phyloP scores from a whole-genome alignment of 2,329 filamentous ascomycete genomes.

The Chrysosphaeria jannelii region DNA sequence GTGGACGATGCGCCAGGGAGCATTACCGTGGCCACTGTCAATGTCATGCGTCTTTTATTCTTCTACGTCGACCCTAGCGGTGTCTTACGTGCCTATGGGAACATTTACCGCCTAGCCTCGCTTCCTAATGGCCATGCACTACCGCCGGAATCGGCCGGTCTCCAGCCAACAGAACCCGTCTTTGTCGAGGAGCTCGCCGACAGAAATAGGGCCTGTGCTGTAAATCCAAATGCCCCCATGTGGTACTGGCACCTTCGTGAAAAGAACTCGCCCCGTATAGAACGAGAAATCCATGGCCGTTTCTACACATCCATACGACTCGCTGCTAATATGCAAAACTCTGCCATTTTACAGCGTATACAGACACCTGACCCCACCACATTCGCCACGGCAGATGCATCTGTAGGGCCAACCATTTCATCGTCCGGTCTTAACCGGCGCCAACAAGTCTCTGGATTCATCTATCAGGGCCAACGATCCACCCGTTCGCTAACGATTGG shows the following conservation, averaged over 20 bases:
- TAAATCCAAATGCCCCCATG: conserved; percentile 1
- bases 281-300: conserved; percentile 19
- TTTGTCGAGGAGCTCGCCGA: conserved; percentile 7
- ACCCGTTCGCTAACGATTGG: conserved; percentile 15
- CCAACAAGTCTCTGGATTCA: conserved; percentile 12
- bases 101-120: conserved; percentile 7
- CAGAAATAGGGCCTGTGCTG: conserved; percentile 6
- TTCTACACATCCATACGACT: conserved; percentile 26
- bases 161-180: conserved; percentile 3
- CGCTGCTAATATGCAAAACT: conserved; percentile 15
- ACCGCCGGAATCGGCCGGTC: conserved; percentile 2
- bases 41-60: conserved; percentile 8
- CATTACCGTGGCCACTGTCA: conserved; percentile 7
- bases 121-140: conserved; percentile 1
- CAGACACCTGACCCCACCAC: conserved; percentile 4
- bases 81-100: conserved; percentile 7
- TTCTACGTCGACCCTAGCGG: conserved; percentile 6
- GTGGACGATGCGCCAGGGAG: conserved; percentile 20
- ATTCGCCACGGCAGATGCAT: neutral
- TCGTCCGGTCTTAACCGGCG: conserved; percentile 20
- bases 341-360: conserved; percentile 5
- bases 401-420: conserved; percentile 8
- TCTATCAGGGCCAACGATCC: conserved; percentile 12
- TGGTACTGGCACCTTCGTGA: conserved; percentile 9
- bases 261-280: conserved; percentile 8